Base-by-base conservation (phyloP, 106 monocot species). In the Dendrobium chrysotoxum region DNA sequence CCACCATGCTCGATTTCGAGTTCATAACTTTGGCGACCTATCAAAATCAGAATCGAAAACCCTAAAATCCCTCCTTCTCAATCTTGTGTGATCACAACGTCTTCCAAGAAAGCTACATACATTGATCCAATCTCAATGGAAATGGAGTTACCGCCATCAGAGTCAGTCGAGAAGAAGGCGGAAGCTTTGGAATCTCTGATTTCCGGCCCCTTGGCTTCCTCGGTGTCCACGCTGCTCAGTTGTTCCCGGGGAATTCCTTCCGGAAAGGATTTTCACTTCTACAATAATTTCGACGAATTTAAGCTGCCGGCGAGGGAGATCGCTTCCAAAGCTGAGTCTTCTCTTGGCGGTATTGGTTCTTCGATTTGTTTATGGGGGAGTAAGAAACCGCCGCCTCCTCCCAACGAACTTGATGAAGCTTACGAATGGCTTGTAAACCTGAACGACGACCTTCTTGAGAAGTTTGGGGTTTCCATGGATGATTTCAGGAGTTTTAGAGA, bases 201-300 rank as follows among this genome's bases (percentile, higher is more conserved):
- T 26, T 58, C 86, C 42, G 86, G 85, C 38, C 78, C 84, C 58
- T 90, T 93, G 64, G 67, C 91, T 35, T 75, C 91, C 40, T 85
- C 94, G 13, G 71, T 65, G 12, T 75, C 85, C n/a, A 81, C 54
- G 53, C 85, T 90, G 68, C 79, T 84, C 79, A 53, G 50, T 40
- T 83, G 71, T 40, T 88, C 95, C 71, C 85, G 90, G 1, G 47
- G 77, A 28, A 72, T 95, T 75, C 95, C 95, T 8, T 75, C 76
- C 53, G 85, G 75, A 38, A 83, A 50, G 79, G 95, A 95, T 79
- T 95, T 92, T 84, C 90, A 95, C 57, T 95, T 92, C 83, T 95
- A 85, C 80, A 79, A 87, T 80, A 92, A 87, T 84, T 95, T 95
- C 84, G 77, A 78, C 58, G 84, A 85, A 31, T 95, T 95, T 79